phyloP scores from a whole-genome alignment of 768 basidiomycete species.

The Auriscalpium vulgare region DNA sequence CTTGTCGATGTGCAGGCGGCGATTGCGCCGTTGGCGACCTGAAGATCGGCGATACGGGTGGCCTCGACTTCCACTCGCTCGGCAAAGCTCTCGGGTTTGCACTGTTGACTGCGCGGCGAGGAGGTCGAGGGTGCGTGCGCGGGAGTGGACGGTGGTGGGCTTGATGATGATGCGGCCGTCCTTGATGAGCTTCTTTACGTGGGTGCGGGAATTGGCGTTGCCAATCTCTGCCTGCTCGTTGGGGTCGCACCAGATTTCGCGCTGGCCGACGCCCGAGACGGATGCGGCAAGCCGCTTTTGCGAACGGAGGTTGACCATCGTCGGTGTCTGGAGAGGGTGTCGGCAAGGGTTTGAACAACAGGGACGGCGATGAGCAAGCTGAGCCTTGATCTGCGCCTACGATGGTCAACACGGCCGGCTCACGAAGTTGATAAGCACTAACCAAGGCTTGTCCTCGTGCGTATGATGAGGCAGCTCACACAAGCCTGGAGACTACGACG shows the following conservation, averaged over 20 bases:
- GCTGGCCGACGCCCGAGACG: conserved; percentile 92
- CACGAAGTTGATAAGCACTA: too few species aligned
- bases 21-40: too few species aligned
- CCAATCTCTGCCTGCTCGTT: conserved; percentile 96
- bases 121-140: conserved; percentile 87
- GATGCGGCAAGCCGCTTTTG: conserved; percentile 98
- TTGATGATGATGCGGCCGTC: conserved; percentile 91
- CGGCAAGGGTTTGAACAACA: background rate
- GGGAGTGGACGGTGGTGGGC: conserved; percentile 92
- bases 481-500: too few species aligned
- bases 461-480: too few species aligned
- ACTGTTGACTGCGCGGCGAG: too few species aligned
- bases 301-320: conserved; percentile 91
- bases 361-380: background rate
- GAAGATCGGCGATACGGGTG: too few species aligned
- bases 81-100: too few species aligned
- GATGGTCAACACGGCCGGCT: too few species aligned
- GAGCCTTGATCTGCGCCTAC: too few species aligned
- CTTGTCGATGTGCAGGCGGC: too few species aligned
- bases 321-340: conserved; percentile 12
- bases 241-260: conserved; percentile 99
- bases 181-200: conserved; percentile 98
- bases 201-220: conserved; percentile 97
- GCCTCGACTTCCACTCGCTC: too few species aligned
- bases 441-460: too few species aligned